phyloP scores from a whole-genome alignment of 1,284 basidiomycete genomes.

The Inonotus hispidus region DNA sequence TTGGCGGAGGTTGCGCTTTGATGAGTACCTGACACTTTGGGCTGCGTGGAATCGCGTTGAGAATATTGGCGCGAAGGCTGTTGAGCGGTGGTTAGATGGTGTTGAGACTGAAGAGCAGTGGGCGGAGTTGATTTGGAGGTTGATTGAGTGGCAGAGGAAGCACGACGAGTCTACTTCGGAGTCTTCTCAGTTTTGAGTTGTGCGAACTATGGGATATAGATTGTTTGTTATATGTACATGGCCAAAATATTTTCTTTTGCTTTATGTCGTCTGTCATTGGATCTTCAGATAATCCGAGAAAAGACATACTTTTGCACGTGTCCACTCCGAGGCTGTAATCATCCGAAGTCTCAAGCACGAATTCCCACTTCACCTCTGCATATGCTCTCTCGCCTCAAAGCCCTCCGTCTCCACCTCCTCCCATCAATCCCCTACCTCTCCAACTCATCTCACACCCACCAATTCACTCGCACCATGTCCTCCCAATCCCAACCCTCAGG shows the following conservation, averaged over 20 bases:
- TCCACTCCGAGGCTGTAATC: background rate
- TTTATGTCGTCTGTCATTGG: background rate
- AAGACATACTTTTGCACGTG: background rate
- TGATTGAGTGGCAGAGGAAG: slow-evolving; percentile 41
- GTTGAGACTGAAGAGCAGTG: slow-evolving; percentile 40
- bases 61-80: no score
- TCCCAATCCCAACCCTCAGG: background rate
- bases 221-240: no score
- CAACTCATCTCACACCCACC: background rate
- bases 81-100: slow-evolving; percentile 32
- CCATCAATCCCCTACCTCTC: slow-evolving; percentile 1
- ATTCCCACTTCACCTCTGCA: background rate
- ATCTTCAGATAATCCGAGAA: background rate
- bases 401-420: slow-evolving; percentile 8
- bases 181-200: background rate
- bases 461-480: slow-evolving; percentile 3
- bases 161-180: slow-evolving; percentile 22
- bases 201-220: background rate
- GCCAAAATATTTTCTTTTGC: no score
- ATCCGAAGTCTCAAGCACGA: background rate
- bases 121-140: slow-evolving; percentile 41
- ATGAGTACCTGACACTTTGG: slow-evolving; percentile 32
- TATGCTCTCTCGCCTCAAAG: slow-evolving; percentile 12
- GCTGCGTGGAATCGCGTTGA: slow-evolving; percentile 18
- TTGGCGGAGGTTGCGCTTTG: slow-evolving; percentile 38